Base-by-base conservation (phyloP, 108 stramenopile species). In the Conticribra guillardii region DNA sequence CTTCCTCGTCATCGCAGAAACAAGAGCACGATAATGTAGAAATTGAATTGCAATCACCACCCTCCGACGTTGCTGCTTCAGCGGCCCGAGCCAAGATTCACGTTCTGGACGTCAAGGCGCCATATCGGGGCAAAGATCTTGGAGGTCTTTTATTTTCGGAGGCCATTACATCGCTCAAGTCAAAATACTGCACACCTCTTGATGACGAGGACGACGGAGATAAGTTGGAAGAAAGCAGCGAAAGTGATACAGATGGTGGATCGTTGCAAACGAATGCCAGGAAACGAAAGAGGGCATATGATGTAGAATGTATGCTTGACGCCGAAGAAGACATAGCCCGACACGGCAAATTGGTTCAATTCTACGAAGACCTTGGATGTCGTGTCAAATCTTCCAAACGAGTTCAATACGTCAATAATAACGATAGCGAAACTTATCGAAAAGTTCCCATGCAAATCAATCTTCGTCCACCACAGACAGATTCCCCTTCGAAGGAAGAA, bases 281-380 rank as follows among this genome's bases (percentile, higher is more conserved):
- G 31, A 60, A 37, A 44, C 67, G 26, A 33, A 76, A 61, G 60
- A 29, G 31, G 34, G 23, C 60, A 16, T 76, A 68, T 33, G 59
- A 68, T 55, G 67, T 76, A 11, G 59, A 74, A 54, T 80, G 72
- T 30, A 54, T 59, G 15, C 67, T 89, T 48, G 89, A 86, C 23
- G 89, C 87, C 9, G 85, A 90, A 68, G 89, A 90, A 64, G 89
- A 90, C 52, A 54, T 72, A 11, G 34, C 71, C 9, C 56, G 89
- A 37, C 82, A 87, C 51, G 71, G 84, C 55, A 85, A 84, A 47
- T 73, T 90, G 26, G 74, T 87, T 21, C 22, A 30, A 16, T 90
- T 87, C 50, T 90, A 90, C 63, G 54, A 81, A 65, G 55, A 60
- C 11, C 58, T 87, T 32, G 89, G 89, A n/a, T 87, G 76, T 37